A percentile compares a stretch with the other conserved stretches of the same genome.
These are phyloP conservation scores for Lactarius tabidus DNA, from an alignment of 768 basidiomycete genomes.

Conservation along the genomic window DNA sequence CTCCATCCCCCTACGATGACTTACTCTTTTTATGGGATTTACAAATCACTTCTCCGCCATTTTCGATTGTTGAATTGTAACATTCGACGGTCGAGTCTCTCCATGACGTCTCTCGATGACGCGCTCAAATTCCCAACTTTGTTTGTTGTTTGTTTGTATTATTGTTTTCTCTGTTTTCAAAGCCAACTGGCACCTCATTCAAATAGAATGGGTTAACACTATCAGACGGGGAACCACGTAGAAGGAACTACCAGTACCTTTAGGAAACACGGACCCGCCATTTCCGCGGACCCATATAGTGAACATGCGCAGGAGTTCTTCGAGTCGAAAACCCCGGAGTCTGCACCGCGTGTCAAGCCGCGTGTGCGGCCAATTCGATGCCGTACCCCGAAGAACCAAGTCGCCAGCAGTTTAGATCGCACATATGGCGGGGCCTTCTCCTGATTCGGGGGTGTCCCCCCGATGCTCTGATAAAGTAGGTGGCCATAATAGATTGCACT, in stretches of 20 bases:
- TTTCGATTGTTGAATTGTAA: too few species aligned
- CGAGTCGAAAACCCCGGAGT: constrained; percentile 15
- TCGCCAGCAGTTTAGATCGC: not conserved
- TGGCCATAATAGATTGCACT: too few species aligned
- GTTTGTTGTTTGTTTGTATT: not conserved
- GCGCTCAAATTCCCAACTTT: too few species aligned
- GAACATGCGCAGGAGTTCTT: too few species aligned
- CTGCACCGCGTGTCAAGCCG: constrained; percentile 13
- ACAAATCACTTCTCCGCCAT: not conserved
- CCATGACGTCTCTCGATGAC: too few species aligned
- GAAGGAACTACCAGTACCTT: not conserved
- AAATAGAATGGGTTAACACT: too few species aligned
- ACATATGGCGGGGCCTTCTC: not conserved
- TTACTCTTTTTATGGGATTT: not conserved
- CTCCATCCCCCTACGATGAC: not conserved
- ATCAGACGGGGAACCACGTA: constrained; percentile 12
- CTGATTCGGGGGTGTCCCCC: not conserved
- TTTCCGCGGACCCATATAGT: too few species aligned
- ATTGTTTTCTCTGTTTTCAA: too few species aligned
- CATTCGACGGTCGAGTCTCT: too few species aligned
- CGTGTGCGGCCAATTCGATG: constrained; percentile 12
- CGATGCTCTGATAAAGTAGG: too few species aligned
- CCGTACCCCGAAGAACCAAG: constrained; percentile 6
- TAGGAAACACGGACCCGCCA: not conserved
- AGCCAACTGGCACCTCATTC: not conserved